phyloP scores from a whole-genome alignment of 73 alveolate genomes.

The Urostyla sp. region DNA sequence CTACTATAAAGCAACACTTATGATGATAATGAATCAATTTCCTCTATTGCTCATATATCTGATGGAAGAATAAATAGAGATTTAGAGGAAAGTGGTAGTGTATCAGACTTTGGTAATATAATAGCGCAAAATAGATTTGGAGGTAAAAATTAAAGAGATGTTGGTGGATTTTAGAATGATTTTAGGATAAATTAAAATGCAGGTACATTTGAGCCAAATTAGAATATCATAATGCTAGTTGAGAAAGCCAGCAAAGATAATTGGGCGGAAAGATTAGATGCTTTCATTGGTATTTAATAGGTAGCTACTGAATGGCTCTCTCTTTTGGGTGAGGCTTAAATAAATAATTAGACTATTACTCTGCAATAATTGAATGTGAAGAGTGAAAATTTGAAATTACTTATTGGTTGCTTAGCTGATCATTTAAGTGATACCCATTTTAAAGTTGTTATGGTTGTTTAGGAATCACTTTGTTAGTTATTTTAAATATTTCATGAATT shows the following conservation, averaged over 20 bases:
- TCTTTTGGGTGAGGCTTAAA: slow-evolving; percentile 39
- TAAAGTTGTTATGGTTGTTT: slow-evolving; percentile 21
- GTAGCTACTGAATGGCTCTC: slow-evolving; percentile 28
- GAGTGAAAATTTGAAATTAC: not conserved
- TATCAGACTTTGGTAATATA: not conserved
- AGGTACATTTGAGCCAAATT: slow-evolving; percentile 15
- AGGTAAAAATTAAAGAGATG: slow-evolving; percentile 9
- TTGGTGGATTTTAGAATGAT: not conserved
- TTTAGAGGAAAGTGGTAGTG: slow-evolving; percentile 24
- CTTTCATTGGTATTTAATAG: slow-evolving; percentile 10
- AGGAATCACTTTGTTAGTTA: slow-evolving; percentile 17
- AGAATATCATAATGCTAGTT: slow-evolving; percentile 32
- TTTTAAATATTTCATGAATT: slow-evolving; percentile 35
- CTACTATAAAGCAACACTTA: no score
- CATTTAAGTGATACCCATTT: slow-evolving; percentile 45
- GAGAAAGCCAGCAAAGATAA: slow-evolving; percentile 48
- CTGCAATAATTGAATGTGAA: slow-evolving; percentile 19
- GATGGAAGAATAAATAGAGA: slow-evolving; percentile 1
- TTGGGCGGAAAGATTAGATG: slow-evolving; percentile 41
- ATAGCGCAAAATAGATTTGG: not conserved
- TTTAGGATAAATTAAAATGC: not conserved
- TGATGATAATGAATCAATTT: slow-evolving; percentile 16
- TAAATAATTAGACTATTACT: slow-evolving; percentile 3
- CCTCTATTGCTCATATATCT: slow-evolving; percentile 43
- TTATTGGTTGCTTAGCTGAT: not conserved